Evolutionary conservation across 805 yeast species (phyloP).

Genomic region (Metschnikowia rubicola): DNA sequence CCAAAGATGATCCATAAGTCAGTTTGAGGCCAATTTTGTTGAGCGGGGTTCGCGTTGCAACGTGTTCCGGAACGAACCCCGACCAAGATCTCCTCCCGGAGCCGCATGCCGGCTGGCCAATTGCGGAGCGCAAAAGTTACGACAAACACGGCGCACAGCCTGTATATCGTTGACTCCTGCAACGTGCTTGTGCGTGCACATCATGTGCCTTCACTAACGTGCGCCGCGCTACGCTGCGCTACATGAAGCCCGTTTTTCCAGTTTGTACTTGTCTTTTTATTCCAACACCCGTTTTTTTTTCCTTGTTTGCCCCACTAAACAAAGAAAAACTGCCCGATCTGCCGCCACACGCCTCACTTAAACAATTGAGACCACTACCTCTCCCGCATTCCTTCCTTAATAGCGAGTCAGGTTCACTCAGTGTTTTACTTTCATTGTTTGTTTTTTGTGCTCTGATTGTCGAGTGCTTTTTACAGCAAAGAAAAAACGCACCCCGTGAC

Average conservation of each 20-base stretch:
- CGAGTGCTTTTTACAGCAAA: neutral
- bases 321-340: neutral
- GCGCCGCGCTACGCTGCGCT: slow-evolving; percentile 12
- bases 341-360: too few species aligned
- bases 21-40: too few species aligned
- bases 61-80: neutral
- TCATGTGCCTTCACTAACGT: slow-evolving; percentile 16
- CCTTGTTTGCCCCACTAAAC: neutral
- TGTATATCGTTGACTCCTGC: slow-evolving; percentile 10
- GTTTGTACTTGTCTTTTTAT: slow-evolving; percentile 6
- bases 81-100: slow-evolving; percentile 6
- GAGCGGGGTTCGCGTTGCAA: too few species aligned
- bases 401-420: neutral
- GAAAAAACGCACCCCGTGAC: neutral
- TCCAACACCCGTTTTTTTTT: neutral
- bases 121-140: slow-evolving; percentile 6
- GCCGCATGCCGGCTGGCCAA: slow-evolving; percentile 8
- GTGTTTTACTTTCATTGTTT: slow-evolving; percentile 3
- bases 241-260: slow-evolving; percentile 9
- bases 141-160: slow-evolving; percentile 5
- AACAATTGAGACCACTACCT: too few species aligned
- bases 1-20: too few species aligned
- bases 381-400: too few species aligned
- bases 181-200: slow-evolving; percentile 14
- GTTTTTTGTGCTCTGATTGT: slow-evolving; percentile 6